A percentile compares a stretch with the other conserved stretches of the same genome.
These are phyloP conservation scores for Fraxinus floribunda DNA, from an alignment of 305 asterid genomes.

Conservation along the genomic window DNA sequence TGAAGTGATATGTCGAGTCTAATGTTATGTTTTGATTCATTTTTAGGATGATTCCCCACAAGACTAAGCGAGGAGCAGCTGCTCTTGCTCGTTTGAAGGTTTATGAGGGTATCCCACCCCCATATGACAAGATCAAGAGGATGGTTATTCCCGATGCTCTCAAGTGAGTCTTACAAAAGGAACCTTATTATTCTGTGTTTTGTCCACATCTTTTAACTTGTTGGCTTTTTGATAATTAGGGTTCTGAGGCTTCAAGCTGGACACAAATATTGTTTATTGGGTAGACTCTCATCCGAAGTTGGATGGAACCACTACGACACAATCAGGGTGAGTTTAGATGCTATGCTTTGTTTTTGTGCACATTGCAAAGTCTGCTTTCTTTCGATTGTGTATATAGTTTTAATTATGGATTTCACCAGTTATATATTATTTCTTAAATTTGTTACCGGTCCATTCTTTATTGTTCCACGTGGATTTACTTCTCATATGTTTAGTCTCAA, in stretches of 20 bases:
- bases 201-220: not conserved
- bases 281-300: slow-evolving; percentile 50
- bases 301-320: slow-evolving; percentile 51
- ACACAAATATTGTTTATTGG: slow-evolving; percentile 50
- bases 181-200: not conserved
- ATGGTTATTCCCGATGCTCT: slow-evolving; percentile 56
- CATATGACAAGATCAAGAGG: slow-evolving; percentile 44
- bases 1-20: not conserved
- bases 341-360: not conserved
- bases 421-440: not conserved
- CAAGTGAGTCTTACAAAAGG: slow-evolving; percentile 29
- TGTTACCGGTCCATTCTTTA: not conserved
- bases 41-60: slow-evolving; percentile 51
- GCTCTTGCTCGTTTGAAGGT: slow-evolving; percentile 50
- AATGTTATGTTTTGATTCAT: not conserved
- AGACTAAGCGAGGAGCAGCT: slow-evolving; percentile 52
- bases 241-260: slow-evolving; percentile 54
- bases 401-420: not conserved
- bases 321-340: slow-evolving; percentile 34
- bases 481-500: not conserved
- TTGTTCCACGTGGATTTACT: not conserved
- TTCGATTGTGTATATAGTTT: not conserved
- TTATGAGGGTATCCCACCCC: slow-evolving; percentile 48
- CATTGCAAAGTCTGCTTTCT: not conserved
- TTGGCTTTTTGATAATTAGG: slow-evolving; percentile 20